Percentiles rank a stretch among this genome's conserved stretches.
phyloP scores from a whole-genome alignment of 2,329 filamentous ascomycete species.

The Pyricularia sp. region DNA sequence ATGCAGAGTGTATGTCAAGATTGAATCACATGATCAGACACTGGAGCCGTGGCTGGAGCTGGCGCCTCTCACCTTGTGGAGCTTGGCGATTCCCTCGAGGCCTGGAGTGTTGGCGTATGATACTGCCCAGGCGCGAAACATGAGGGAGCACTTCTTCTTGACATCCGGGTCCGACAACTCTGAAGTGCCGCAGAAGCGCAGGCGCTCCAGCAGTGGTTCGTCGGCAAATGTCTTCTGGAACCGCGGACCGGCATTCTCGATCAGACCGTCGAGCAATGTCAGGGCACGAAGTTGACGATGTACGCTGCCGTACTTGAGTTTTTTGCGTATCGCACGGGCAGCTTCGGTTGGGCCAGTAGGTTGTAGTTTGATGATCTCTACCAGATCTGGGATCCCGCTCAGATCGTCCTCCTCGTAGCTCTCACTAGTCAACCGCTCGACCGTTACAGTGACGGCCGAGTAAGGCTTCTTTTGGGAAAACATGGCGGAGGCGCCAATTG shows the following conservation, averaged over 20 bases:
- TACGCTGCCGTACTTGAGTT: slow-evolving; percentile 95
- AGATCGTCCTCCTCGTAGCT: slow-evolving; percentile 85
- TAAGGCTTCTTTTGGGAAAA: slow-evolving; percentile 66
- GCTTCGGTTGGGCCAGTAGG: slow-evolving; percentile 79
- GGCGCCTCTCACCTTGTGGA: slow-evolving; percentile 51
- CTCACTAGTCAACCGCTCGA: slow-evolving; percentile 86
- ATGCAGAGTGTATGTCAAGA: slow-evolving; percentile 6
- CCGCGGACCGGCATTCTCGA: slow-evolving; percentile 82
- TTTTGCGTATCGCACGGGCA: slow-evolving; percentile 87
- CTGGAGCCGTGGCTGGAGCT: neutral
- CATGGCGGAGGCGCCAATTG: neutral
- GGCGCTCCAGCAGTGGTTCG: slow-evolving; percentile 81
- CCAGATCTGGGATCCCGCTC: slow-evolving; percentile 83
- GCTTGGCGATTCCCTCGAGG: slow-evolving; percentile 66
- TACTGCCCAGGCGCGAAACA: slow-evolving; percentile 80
- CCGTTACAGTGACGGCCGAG: slow-evolving; percentile 83
- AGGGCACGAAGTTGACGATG: slow-evolving; percentile 87
- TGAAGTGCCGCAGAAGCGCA: slow-evolving; percentile 80
- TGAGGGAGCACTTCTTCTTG: slow-evolving; percentile 74
- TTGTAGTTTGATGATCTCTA: slow-evolving; percentile 90
- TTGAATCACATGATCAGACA: neutral
- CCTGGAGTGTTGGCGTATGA: slow-evolving; percentile 76
- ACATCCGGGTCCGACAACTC: slow-evolving; percentile 77
- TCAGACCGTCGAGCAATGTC: slow-evolving; percentile 81
- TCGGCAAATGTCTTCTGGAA: slow-evolving; percentile 87